These are phyloP conservation scores for Aspergillus hiratsukae DNA, from an alignment of 2,329 filamentous ascomycete genomes.

Conservation along the genomic window DNA sequence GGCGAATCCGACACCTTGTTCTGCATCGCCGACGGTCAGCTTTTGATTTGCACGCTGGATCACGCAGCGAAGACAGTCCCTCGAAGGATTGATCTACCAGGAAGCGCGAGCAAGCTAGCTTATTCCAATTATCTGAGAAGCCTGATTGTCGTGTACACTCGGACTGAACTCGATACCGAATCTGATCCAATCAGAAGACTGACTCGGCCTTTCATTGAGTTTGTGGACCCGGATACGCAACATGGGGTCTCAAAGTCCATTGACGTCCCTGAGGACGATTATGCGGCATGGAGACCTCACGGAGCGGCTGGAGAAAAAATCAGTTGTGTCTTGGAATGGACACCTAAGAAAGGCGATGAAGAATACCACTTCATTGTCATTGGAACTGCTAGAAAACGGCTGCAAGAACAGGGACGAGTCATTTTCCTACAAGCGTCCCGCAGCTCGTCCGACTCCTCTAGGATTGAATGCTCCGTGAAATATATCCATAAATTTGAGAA, in stretches of 20 bases:
- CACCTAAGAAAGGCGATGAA: slow-evolving; percentile 29
- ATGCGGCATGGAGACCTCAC: slow-evolving; percentile 23
- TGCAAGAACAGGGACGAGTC: slow-evolving; percentile 31
- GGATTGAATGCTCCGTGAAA: slow-evolving; percentile 33
- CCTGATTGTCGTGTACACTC: slow-evolving; percentile 47
- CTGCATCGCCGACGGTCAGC: slow-evolving; percentile 44
- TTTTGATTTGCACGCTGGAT: slow-evolving; percentile 47
- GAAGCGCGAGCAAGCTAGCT: slow-evolving; percentile 40
- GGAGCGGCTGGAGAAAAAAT: slow-evolving; percentile 38
- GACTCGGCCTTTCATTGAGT: slow-evolving; percentile 33
- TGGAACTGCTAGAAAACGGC: slow-evolving; percentile 32
- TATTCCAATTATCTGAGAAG: slow-evolving; percentile 45
- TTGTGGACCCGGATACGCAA: slow-evolving; percentile 36
- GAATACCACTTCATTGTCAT: slow-evolving; percentile 39
- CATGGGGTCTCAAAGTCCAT: slow-evolving; percentile 12
- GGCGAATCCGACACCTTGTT: slow-evolving; percentile 43
- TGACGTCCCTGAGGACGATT: slow-evolving; percentile 6
- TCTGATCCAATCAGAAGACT: slow-evolving; percentile 27
- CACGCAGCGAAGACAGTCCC: slow-evolving; percentile 38
- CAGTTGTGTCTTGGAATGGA: slow-evolving; percentile 41
- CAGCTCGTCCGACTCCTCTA: slow-evolving; percentile 19
- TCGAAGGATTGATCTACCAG: slow-evolving; percentile 36
- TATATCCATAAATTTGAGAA: slow-evolving; percentile 32
- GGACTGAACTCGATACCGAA: slow-evolving; percentile 22
- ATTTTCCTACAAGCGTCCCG: slow-evolving; percentile 35